Evolutionary conservation across 176 grass and related monocot genomes (phyloP), one percentile per base, ranked within the genome.

Genomic region (Aegilops longissima): DNA sequence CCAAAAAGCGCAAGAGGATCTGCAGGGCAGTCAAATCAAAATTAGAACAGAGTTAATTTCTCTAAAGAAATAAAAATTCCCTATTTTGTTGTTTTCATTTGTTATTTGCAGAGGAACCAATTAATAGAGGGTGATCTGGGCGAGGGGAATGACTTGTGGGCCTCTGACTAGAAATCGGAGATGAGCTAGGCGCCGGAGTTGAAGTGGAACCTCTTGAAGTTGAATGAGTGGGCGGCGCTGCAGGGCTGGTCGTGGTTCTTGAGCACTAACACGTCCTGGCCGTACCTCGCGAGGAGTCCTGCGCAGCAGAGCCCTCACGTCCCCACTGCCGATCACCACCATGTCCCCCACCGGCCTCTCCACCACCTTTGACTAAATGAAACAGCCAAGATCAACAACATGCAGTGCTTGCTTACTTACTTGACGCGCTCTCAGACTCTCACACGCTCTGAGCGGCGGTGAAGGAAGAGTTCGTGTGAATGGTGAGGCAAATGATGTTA

Each of bases 191-290:
- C 11, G 42, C 11, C 11, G 3, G 42, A 45, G 42, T 98, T 95
- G 72, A 42, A 11, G 40, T 42, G 9, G 40, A 42, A 42, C 40
- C 40, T 42, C 40, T 42, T 42, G 40, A 95, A 82, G 20, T 93
- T 85, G 76, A 98, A 98, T 9, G 95, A 98, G 86, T 95, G 95
- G 35, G 95, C 95, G 39, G 89, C 89, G 20, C 95, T 91, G 77
- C 93, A 87, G n/a, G 91, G 87, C 4, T 89, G 91, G 80, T 95
- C 93, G 64, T 98, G 95, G 78, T 91, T 93, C 83, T 92, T 88
- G 17, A 98, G 89, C 40, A 93, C 91, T 33, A 98, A 67, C 25
- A 93, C 95, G 83, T 98, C 86, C 29, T 87, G 87, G 31, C 80
- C 82, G 42, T 95, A 98, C 90, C 93, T 90, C 31, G 95, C 93